Percentiles rank a stretch among this genome's conserved stretches.
Evolutionary conservation across 2,329 filamentous ascomycete species (phyloP).

Genomic region (Salinomyces thailandicus): DNA sequence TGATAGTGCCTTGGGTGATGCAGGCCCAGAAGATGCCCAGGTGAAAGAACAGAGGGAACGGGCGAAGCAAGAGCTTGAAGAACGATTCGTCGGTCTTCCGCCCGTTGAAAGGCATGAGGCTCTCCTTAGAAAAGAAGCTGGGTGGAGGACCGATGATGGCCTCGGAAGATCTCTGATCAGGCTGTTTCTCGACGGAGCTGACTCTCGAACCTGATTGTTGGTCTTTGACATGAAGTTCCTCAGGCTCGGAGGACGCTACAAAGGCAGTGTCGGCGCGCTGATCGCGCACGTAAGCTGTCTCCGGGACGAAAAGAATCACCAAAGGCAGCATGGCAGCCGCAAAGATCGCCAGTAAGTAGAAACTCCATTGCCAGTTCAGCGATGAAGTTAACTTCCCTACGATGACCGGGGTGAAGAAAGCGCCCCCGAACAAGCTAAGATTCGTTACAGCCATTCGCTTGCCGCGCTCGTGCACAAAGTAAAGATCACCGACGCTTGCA

Average conservation of each 20-base stretch:
- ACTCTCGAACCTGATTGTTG: slow-evolving; percentile 1
- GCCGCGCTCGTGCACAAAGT: slow-evolving; percentile 74
- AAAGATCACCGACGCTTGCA: slow-evolving; percentile 78
- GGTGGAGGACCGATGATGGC: not conserved
- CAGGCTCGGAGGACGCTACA: slow-evolving; percentile 21
- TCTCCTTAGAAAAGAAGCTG: slow-evolving; percentile 13
- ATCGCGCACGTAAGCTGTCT: slow-evolving; percentile 67
- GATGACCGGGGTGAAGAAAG: slow-evolving; percentile 75
- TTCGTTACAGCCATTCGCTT: slow-evolving; percentile 77
- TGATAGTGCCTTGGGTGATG: slow-evolving; percentile 77
- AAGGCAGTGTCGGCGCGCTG: slow-evolving; percentile 50
- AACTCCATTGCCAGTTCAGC: slow-evolving; percentile 78
- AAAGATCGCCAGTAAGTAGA: slow-evolving; percentile 83
- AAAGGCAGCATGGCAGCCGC: slow-evolving; percentile 57
- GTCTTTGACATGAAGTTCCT: not conserved
- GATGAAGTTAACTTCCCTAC: slow-evolving; percentile 72
- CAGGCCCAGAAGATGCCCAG: slow-evolving; percentile 74
- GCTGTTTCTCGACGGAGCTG: slow-evolving; percentile 4
- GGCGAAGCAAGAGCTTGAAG: slow-evolving; percentile 54
- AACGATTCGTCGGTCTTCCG: slow-evolving; percentile 71
- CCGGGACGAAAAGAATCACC: slow-evolving; percentile 70
- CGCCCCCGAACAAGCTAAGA: slow-evolving; percentile 58
- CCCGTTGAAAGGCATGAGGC: slow-evolving; percentile 56
- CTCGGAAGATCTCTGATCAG: not conserved
- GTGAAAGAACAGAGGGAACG: slow-evolving; percentile 72